Evolutionary conservation across 2,329 filamentous ascomycete genomes (phyloP), one percentile per base, ranked within the genome.

Genomic region (Emergomyces orientalis): DNA sequence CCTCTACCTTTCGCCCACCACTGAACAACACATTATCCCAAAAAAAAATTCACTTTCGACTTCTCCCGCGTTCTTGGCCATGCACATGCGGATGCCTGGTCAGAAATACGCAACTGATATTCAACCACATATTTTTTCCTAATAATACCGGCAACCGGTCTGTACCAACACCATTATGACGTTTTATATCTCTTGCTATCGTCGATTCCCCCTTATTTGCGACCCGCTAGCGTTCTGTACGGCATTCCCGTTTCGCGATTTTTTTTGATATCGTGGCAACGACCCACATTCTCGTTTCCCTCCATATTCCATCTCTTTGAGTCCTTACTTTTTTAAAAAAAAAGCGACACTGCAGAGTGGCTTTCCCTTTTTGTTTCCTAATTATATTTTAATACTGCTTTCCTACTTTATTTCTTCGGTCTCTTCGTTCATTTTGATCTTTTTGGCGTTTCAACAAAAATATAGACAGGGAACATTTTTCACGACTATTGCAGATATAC

Each of bases 401-500:
- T n/a, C 34, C 62, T 49, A 52, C 59, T 61, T 58, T 51, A 11
- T 62, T 41, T 30, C n/a, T 64, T 39, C 34, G 45, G 5, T 37
- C 41, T 55, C 13, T 54, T 27, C 19, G 39, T 39, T 41, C 43
- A n/a, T 37, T 59, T 49, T 34, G 55, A 17, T 60, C 60, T 17
- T 17, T 47, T 19, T 57, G 61, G 61, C 61, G 61, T 59, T 63
- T 14, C 22, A 47, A 62, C 43, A 63, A 59, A 62, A 56, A 59
- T 49, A 62, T 58, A 63, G 61, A 59, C 43, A 25, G 61, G 60
- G 43, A 25, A 27, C 43, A 6, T 30, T 32, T 32, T 39, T 56
- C 43, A 59, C 55, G 63, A 66, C 62, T 65, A 63, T 47, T 65
- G 63, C 66, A 67, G 64, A 64, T 67, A 63, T 68, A 65, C 63